phyloP scores from a whole-genome alignment of 1,284 basidiomycete species.

The Tranzscheliella williamsii region DNA sequence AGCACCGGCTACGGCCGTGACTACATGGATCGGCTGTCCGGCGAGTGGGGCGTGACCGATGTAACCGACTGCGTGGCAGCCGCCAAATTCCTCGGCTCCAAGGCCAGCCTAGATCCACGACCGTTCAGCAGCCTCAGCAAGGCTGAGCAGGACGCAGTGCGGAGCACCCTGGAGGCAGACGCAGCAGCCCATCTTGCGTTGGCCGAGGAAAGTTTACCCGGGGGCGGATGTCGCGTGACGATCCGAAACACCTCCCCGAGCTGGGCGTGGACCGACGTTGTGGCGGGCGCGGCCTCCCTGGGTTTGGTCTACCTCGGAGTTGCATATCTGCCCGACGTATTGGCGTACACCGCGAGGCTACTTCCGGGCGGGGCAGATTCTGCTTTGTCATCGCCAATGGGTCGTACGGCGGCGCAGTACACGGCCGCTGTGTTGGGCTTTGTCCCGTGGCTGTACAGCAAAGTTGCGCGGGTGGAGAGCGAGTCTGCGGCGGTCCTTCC shows the following conservation, averaged over 20 bases:
- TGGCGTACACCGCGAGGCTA: background rate
- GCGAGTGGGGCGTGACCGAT: slow-evolving; percentile 73
- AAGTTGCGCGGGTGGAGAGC: slow-evolving; percentile 9
- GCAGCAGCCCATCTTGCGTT: background rate
- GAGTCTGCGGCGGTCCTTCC: slow-evolving; percentile 40
- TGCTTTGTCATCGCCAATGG: background rate
- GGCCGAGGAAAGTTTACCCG: slow-evolving; percentile 1
- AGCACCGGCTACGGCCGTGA: slow-evolving; percentile 67
- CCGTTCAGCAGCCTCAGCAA: slow-evolving; percentile 8
- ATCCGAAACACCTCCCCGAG: slow-evolving; percentile 9
- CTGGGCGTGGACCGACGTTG: slow-evolving; percentile 13
- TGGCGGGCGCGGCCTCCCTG: background rate
- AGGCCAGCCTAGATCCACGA: slow-evolving; percentile 4
- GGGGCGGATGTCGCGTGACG: slow-evolving; percentile 24
- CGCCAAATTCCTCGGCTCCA: slow-evolving; percentile 64
- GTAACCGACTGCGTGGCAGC: slow-evolving; percentile 69
- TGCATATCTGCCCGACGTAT: background rate
- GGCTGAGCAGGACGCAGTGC: slow-evolving; percentile 8
- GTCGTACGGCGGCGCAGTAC: background rate
- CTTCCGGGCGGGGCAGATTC: background rate
- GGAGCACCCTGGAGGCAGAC: slow-evolving; percentile 3
- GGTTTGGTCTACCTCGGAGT: background rate
- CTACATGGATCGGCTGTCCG: slow-evolving; percentile 66
- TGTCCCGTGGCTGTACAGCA: slow-evolving; percentile 7
- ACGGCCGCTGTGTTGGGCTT: background rate